Conservation (phyloP, 1,284 basidiomycete species). For the Moniliophthora roreri region DNA sequence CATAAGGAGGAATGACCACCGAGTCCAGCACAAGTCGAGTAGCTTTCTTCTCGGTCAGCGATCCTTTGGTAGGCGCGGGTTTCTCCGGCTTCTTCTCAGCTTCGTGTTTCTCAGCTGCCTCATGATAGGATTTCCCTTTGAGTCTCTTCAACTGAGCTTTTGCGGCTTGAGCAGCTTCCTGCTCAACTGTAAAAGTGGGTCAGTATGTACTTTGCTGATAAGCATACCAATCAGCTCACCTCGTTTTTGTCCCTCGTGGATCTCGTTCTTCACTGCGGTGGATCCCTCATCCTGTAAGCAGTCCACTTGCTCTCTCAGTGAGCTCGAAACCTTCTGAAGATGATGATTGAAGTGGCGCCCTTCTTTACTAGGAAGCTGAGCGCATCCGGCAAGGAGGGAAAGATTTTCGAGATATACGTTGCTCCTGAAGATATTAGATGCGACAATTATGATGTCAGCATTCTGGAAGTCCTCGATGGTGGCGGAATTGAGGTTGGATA, state of each 20-base stretch:
- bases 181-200: constrained; percentile 40
- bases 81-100: constrained; percentile 23
- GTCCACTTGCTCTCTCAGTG: constrained; percentile 67
- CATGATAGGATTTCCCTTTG: constrained; percentile 70
- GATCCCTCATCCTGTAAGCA: constrained; percentile 64
- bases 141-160: constrained; percentile 60
- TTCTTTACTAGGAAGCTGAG: constrained; percentile 64
- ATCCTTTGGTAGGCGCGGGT: constrained; percentile 11
- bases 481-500: constrained; percentile 70
- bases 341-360: constrained; percentile 89
- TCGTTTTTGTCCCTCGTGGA: constrained; percentile 58
- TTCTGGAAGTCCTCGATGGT: constrained; percentile 79
- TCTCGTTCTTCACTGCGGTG: constrained; percentile 55
- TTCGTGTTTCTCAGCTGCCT: constrained; percentile 45
- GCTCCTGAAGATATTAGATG: constrained; percentile 84
- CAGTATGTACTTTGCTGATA: constrained; percentile 10
- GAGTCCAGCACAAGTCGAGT: constrained; percentile 16
- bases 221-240: constrained; percentile 36
- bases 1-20: constrained; percentile 9
- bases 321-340: constrained; percentile 60
- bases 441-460: constrained; percentile 87
- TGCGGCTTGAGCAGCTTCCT: constrained; percentile 45
- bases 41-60: constrained; percentile 13
- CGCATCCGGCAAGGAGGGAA: constrained; percentile 65
- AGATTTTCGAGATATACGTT: constrained; percentile 77